A percentile compares a stretch with the other conserved stretches of the same genome.
phyloP scores from a whole-genome alignment of 805 yeast species.

The Wickerhamiella cacticola region DNA sequence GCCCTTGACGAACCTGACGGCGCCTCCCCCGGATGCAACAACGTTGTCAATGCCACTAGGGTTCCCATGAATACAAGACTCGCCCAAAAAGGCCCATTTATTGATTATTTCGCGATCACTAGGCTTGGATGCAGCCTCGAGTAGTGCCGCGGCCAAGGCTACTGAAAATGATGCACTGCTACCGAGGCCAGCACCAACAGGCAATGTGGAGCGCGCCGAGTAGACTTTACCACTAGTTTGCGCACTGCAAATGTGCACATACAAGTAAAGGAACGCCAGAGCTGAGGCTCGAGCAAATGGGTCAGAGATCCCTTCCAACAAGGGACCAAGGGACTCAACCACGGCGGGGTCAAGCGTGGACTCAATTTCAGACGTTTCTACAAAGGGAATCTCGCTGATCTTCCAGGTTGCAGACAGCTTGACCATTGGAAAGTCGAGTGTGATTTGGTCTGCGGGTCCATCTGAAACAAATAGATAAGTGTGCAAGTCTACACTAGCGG shows the following conservation, averaged over 20 bases:
- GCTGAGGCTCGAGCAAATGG: constrained; percentile 67
- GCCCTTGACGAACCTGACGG: constrained; percentile 69
- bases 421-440: constrained; percentile 77
- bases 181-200: constrained; percentile 95
- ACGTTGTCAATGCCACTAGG: constrained; percentile 97
- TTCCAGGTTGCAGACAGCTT: constrained; percentile 54
- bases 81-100: constrained; percentile 84
- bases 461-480: constrained; percentile 62
- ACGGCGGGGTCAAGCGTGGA: constrained; percentile 12
- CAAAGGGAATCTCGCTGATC: constrained; percentile 44
- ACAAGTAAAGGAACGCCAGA: constrained; percentile 70
- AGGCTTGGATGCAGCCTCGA: constrained; percentile 23
- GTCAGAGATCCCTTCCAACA: constrained; percentile 16
- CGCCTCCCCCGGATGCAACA: constrained; percentile 93
- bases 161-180: constrained; percentile 88
- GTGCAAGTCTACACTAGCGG: constrained; percentile 82
- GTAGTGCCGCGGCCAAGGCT: constrained; percentile 63
- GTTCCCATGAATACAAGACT: constrained; percentile 88
- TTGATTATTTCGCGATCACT: constrained; percentile 42
- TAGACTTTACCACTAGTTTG: constrained; percentile 42
- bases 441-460: constrained; percentile 34
- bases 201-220: constrained; percentile 68
- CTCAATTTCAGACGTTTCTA: constrained; percentile 17
- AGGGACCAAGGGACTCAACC: constrained; percentile 18
- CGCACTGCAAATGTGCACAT: constrained; percentile 43